Evolutionary conservation across 768 basidiomycete species (phyloP).

Genomic region (Termitomyces sp.): DNA sequence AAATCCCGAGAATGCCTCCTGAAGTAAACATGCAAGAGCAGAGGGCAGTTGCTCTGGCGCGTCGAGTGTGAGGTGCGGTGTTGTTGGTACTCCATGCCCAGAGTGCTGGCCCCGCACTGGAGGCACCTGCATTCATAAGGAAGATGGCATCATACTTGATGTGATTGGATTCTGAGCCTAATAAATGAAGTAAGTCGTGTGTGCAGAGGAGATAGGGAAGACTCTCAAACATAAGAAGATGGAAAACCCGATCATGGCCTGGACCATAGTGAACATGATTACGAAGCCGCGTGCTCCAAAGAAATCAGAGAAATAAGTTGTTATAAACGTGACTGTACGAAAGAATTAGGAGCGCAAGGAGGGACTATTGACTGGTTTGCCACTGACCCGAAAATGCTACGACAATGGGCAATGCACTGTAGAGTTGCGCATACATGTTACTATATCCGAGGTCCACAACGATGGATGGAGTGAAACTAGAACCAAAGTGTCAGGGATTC

Average conservation of each 20-base stretch:
- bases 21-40: slow-evolving; percentile 56
- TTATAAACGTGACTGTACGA: not conserved
- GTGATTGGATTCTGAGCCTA: slow-evolving; percentile 34
- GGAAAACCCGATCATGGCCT: slow-evolving; percentile 49
- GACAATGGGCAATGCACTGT: not conserved
- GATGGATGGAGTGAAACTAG: not conserved
- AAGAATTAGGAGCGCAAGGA: not conserved
- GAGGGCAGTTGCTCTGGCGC: slow-evolving; percentile 58
- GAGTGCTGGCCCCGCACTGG: slow-evolving; percentile 49
- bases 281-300: slow-evolving; percentile 28
- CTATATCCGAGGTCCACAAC: not conserved
- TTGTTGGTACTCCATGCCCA: slow-evolving; percentile 65
- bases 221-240: slow-evolving; percentile 48
- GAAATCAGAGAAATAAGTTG: slow-evolving; percentile 52
- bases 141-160: slow-evolving; percentile 56
- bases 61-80: slow-evolving; percentile 50
- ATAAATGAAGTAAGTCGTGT: not conserved
- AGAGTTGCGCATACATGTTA: not conserved
- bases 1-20: slow-evolving; percentile 60
- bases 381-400: not conserved
- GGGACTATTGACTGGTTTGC: not conserved
- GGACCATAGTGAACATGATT: slow-evolving; percentile 38
- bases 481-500: not conserved
- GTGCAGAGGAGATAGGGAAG: not conserved
- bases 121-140: slow-evolving; percentile 52